phyloP scores from a whole-genome alignment of 768 basidiomycete genomes.

The Leccinum disarticulatum region DNA sequence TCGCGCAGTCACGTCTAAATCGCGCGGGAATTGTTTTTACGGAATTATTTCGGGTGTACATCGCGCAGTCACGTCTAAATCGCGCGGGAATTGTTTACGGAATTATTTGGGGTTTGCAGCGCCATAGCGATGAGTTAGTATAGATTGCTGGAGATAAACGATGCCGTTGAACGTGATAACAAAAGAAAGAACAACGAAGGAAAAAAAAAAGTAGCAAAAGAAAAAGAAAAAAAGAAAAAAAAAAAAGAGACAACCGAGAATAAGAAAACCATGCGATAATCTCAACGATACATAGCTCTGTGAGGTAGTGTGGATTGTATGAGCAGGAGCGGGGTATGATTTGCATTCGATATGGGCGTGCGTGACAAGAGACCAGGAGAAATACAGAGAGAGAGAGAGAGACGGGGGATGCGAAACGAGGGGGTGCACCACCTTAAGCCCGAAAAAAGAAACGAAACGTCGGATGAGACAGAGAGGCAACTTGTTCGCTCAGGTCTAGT shows the following conservation, averaged over 20 bases:
- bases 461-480: not conserved
- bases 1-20: too few species aligned
- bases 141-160: conserved; percentile 18
- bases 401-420: not conserved
- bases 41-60: too few species aligned
- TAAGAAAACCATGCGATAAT: conserved; percentile 24
- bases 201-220: not conserved
- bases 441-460: not conserved
- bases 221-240: not conserved
- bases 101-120: too few species aligned
- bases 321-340: conserved; percentile 20
- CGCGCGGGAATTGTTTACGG: too few species aligned
- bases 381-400: not conserved
- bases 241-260: not conserved
- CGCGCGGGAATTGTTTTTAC: too few species aligned
- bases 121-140: conserved; percentile 5
- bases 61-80: too few species aligned
- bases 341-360: conserved; percentile 14
- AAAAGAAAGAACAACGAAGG: not conserved
- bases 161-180: conserved; percentile 7
- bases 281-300: conserved; percentile 32
- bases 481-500: conserved; percentile 50
- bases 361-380: conserved; percentile 7
- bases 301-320: conserved; percentile 18
- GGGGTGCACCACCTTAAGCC: conserved; percentile 1